A percentile compares a stretch with the other conserved stretches of the same genome.
Conservation (phyloP, 1,139 yeast genomes). For the Geotrichum citri-aurantii region DNA sequence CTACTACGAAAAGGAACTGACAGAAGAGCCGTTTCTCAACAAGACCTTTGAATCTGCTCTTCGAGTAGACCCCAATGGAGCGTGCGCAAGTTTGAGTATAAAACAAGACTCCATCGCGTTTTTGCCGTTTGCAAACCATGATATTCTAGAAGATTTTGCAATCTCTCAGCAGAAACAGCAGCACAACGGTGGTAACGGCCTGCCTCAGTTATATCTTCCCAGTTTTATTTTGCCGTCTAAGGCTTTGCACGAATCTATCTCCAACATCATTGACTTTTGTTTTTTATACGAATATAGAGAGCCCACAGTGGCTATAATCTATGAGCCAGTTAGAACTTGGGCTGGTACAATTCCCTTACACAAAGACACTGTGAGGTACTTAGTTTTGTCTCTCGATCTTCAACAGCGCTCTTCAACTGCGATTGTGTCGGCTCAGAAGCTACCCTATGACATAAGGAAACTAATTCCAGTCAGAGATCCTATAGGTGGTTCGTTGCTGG, state of each 20-base stretch:
- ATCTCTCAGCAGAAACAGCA: conserved; percentile 15
- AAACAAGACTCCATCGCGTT: conserved; percentile 64
- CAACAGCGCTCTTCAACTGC: conserved; percentile 59
- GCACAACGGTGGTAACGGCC: conserved; percentile 4
- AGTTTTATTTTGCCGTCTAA: conserved; percentile 52
- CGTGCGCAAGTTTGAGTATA: conserved; percentile 60
- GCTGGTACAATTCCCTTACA: conserved; percentile 57
- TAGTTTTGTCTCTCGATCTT: conserved; percentile 60
- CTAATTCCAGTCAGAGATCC: conserved; percentile 62
- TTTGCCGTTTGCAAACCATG: conserved; percentile 57
- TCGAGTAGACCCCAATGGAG: conserved; percentile 58
- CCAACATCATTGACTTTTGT: conserved; percentile 59
- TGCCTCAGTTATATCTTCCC: conserved; percentile 25
- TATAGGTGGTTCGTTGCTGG: conserved; percentile 61
- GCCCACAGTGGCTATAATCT: conserved; percentile 73
- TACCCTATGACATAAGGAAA: conserved; percentile 71
- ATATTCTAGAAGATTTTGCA: conserved; percentile 26
- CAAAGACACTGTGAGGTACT: conserved; percentile 58
- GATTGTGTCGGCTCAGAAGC: conserved; percentile 53
- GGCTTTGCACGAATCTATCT: conserved; percentile 52
- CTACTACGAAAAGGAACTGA: conserved; percentile 68
- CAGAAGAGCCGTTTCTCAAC: conserved; percentile 47
- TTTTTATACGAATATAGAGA: conserved; percentile 68
- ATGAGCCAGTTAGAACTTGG: conserved; percentile 64
- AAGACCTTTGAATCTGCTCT: conserved; percentile 44